Percentiles rank a stretch among this genome's conserved stretches.
Evolutionary conservation across 1,139 yeast genomes (phyloP).

Genomic region (Tardiomyces blankii): DNA sequence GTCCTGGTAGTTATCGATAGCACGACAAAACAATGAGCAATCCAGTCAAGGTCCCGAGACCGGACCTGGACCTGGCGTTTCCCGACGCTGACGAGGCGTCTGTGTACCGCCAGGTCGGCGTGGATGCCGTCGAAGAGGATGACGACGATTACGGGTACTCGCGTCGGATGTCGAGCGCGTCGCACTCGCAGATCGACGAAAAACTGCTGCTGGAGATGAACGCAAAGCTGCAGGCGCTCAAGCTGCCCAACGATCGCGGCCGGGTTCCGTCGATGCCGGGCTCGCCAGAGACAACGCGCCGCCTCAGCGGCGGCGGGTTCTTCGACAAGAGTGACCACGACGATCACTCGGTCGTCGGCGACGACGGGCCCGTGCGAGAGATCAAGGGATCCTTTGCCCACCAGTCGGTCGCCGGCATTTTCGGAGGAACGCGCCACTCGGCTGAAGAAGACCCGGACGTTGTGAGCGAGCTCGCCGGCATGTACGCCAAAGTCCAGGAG

Average conservation of each 20-base stretch:
- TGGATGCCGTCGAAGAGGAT: background rate
- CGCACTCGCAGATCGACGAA: slow-evolving; percentile 58
- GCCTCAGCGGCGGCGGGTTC: background rate
- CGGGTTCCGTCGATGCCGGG: slow-evolving; percentile 1
- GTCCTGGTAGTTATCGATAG: too few species aligned
- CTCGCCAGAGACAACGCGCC: background rate
- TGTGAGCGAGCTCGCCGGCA: slow-evolving; percentile 54
- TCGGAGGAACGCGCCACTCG: slow-evolving; percentile 12
- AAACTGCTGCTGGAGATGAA: slow-evolving; percentile 56
- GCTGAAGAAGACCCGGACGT: slow-evolving; percentile 47
- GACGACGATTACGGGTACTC: background rate
- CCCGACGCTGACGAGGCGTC: too few species aligned
- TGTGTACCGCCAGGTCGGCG: too few species aligned
- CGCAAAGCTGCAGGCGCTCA: slow-evolving; percentile 53
- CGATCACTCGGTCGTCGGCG: background rate
- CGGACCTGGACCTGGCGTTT: too few species aligned
- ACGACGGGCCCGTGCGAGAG: background rate
- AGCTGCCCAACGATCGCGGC: slow-evolving; percentile 6
- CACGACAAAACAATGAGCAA: too few species aligned
- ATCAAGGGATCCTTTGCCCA: slow-evolving; percentile 9
- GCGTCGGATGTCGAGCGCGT: slow-evolving; percentile 6
- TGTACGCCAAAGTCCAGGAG: slow-evolving; percentile 58
- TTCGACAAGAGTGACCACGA: background rate
- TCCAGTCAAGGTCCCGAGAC: too few species aligned
- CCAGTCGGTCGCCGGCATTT: slow-evolving; percentile 17